Evolutionary conservation across 2,329 filamentous ascomycete species (phyloP), one percentile per base, ranked within the genome.

Genomic region (Calonectria fujianensis): DNA sequence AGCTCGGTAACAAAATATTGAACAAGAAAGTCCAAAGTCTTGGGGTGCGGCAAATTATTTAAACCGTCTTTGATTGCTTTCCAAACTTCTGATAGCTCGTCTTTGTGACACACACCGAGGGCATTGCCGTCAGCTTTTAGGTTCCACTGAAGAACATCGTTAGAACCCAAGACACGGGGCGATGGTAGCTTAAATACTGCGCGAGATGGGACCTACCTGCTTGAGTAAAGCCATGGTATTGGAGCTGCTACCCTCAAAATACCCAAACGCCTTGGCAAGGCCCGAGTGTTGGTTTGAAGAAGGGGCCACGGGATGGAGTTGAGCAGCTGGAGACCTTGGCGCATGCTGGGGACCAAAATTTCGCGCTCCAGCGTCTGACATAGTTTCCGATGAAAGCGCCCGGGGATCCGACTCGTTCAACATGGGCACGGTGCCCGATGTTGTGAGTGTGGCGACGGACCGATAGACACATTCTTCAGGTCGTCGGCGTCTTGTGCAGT

Each of bases 161-260:
- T 13, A 48, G 45, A 48, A 48, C 24, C 2, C 8, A 48, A 8
- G 9, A 48, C 4, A 48, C 4, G 11, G 20, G 20, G n/a, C 10
- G 4, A 20, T n/a, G 18, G 7, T 18, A 18, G 8, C 7, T 18
- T 18, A 6, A 18, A 48, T 48, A 13, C 3, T 31, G 20, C 20
- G 7, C 2, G 5, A 32, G 1, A 14, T 13, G 20, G 2, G 24
- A 48, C 51, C 32, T 18, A 54, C 51, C 5, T 54, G 27, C 10
- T 31, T 54, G 27, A 54, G 51, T 27, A 54, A 54, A 14, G 51
- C 51, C 51, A 54, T 54, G 5, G 51, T 54, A 20, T 54, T 54
- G 18, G 14, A 54, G 51, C 29, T 32, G 51, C 51, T 54, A 8
- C n/a, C 51, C 8, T 54, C 51, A 20, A 54, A 54, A 20, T 54